Conservation (phyloP, 495 filamentous ascomycete species). For the Penicillium cinerascens region DNA sequence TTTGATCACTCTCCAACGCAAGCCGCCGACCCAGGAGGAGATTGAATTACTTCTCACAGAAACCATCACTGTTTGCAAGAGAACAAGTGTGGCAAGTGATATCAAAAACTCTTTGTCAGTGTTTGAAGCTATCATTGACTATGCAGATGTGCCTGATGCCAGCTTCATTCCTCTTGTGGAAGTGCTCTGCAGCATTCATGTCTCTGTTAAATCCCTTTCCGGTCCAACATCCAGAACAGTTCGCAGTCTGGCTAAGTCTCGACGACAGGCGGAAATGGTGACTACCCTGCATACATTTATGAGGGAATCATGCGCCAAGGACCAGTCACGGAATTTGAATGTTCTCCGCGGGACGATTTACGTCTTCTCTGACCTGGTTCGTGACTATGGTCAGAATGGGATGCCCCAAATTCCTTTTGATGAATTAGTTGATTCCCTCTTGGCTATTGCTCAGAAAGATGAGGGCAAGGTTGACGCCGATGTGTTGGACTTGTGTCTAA, state of each 20-base stretch:
- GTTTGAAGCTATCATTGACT: conserved; percentile 76
- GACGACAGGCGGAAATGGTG: conserved; percentile 68
- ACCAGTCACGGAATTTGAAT: conserved; percentile 53
- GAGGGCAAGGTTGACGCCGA: conserved; percentile 54
- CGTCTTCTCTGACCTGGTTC: conserved; percentile 58
- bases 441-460: conserved; percentile 49
- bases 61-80: conserved; percentile 68
- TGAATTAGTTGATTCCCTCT: conserved; percentile 54
- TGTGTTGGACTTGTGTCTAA: conserved; percentile 47
- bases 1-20: conserved; percentile 80
- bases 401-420: conserved; percentile 55
- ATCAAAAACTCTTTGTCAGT: conserved; percentile 71
- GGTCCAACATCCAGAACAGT: conserved; percentile 74
- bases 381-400: conserved; percentile 56
- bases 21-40: conserved; percentile 64
- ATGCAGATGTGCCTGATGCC: conserved; percentile 66
- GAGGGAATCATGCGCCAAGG: conserved; percentile 42
- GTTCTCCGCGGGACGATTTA: conserved; percentile 65
- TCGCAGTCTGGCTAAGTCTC: conserved; percentile 73
- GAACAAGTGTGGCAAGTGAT: conserved; percentile 68
- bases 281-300: conserved; percentile 62
- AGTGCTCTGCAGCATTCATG: conserved; percentile 78
- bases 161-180: conserved; percentile 69
- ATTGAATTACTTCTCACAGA: conserved; percentile 63
- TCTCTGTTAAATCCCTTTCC: conserved; percentile 64